Conservation (phyloP, 352 stramenopile species). For the Pseudoperonospora humuli region DNA sequence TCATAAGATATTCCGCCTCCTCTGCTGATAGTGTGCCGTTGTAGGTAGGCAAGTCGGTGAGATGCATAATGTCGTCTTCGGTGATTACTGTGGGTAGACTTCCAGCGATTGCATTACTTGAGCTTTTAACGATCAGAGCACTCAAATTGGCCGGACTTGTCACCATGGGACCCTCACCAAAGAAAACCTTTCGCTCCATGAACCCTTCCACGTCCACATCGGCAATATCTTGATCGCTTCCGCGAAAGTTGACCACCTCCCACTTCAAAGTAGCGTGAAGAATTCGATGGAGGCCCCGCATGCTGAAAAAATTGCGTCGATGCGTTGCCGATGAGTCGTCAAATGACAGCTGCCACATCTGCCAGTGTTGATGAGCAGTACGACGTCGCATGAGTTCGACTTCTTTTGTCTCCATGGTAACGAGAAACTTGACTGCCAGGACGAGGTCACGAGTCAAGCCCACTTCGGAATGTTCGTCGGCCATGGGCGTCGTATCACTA, state of each 20-base stretch:
- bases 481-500: conserved; percentile 66
- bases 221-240: conserved; percentile 82
- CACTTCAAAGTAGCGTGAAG: conserved; percentile 66
- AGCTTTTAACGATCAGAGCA: conserved; percentile 45
- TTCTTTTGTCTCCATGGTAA: conserved; percentile 88
- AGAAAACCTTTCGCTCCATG: conserved; percentile 82
- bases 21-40: conserved; percentile 92
- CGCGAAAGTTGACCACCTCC: conserved; percentile 84
- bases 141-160: conserved; percentile 67
- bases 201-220: conserved; percentile 86
- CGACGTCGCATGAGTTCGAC: conserved; percentile 82
- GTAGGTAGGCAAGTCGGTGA: conserved; percentile 94
- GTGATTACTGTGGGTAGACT: conserved; percentile 57
- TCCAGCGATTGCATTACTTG: conserved; percentile 30
- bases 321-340: conserved; percentile 71
- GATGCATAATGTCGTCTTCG: conserved; percentile 97
- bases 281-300: conserved; percentile 57
- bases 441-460: conserved; percentile 69
- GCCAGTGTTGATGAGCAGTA: conserved; percentile 65
- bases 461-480: conserved; percentile 76
- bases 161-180: conserved; percentile 80
- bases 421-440: conserved; percentile 82
- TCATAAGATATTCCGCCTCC: conserved; percentile 96
- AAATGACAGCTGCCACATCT: conserved; percentile 87
- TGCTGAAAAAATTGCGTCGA: conserved; percentile 70